phyloP scores from a whole-genome alignment of 345 rosid species.

The Angophora floribunda region DNA sequence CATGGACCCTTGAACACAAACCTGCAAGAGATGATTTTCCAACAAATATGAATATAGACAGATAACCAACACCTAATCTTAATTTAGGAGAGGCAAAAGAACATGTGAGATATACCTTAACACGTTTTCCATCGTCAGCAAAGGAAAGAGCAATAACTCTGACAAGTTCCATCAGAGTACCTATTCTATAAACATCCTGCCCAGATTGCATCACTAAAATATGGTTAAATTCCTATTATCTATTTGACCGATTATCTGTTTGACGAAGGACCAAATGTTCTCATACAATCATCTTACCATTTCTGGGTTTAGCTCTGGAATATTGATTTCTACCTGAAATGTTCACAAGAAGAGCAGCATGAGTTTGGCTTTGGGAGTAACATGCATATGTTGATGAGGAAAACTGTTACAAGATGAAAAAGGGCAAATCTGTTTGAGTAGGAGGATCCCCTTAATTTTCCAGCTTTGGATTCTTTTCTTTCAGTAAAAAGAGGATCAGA shows the following conservation, averaged over 20 bases:
- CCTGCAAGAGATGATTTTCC: constrained; percentile 29
- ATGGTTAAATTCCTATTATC: background rate
- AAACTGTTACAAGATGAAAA: background rate
- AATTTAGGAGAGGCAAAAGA: background rate
- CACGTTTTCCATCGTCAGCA: constrained; percentile 93
- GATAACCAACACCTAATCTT: background rate
- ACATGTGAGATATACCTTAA: constrained; percentile 44
- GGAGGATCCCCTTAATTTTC: background rate
- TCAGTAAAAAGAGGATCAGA: background rate
- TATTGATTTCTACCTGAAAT: constrained; percentile 81
- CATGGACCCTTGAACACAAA: constrained; percentile 99
- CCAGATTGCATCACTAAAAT: background rate
- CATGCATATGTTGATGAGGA: background rate
- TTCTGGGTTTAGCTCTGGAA: constrained; percentile 94
- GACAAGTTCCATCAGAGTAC: constrained; percentile 91
- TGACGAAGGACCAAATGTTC: background rate
- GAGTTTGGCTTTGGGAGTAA: background rate
- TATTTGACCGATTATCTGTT: background rate
- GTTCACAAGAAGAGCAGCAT: background rate
- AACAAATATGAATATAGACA: background rate
- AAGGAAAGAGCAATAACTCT: constrained; percentile 77
- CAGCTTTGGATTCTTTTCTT: background rate
- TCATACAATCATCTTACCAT: constrained; percentile 38
- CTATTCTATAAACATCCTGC: constrained; percentile 98
- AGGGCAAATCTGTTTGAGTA: background rate